Evolutionary conservation across 306 rosid species (phyloP), one percentile per base, ranked within the genome.

Genomic region (Datisca glomerata): DNA sequence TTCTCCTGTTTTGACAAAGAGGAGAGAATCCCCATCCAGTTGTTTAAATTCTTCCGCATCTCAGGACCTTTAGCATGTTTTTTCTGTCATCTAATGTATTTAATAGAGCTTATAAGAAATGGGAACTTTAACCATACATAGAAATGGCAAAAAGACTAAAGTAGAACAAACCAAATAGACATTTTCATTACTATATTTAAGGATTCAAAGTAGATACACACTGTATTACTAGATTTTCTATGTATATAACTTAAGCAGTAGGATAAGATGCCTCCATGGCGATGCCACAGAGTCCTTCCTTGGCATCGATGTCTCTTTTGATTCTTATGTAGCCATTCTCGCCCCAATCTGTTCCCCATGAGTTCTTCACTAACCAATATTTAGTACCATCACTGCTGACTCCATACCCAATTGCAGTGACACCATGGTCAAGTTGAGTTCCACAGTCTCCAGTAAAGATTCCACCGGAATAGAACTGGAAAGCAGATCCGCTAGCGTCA

Each of bases 311-410:
- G 2, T 38, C 70, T 3, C 92, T 63, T 36, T 73, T 36, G 68
- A 89, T 65, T 49, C 98, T 68, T 14, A 89, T 61, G 72, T 74
- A 89, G 12, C 98, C 98, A 12, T 66, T 43, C 53, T 89, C 98
- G 33, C 95, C 95, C 98, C 98, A 89, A 44, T 63, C 72, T 0
- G 62, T 1, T 32, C 95, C 95, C 98, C 95, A 89, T 0, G 98
- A 89, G 18, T 89, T 89, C 46, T 69, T 80, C 49, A 84, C 91
- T 0, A 17, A 49, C 98, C 95, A 83, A 46, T 77, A 80, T 43
- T 75, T 79, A 19, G 86, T 80, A 61, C 86, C 95, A 53, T 80
- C 81, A 5, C 48, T 55, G 0, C 83, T 64, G 35, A 62, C 54
- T 59, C 98, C 95, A 23, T 84, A 89, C 0, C 95, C 98, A 15